Conservation (phyloP, 371 early-diverging fungal genomes). For the Sporodiniella umbellata region DNA sequence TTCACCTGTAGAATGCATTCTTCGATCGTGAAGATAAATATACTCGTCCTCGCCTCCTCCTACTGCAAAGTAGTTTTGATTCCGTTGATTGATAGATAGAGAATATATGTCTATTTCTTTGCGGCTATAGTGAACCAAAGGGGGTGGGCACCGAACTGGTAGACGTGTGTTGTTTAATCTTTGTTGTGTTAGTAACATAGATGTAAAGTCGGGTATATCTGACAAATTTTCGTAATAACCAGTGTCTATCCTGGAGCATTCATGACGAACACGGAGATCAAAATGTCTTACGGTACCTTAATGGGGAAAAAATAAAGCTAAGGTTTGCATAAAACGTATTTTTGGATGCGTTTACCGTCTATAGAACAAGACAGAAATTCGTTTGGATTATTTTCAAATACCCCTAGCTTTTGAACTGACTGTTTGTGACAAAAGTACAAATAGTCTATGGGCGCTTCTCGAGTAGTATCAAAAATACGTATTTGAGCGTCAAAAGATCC, state of each 20-base stretch:
- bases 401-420: slow-evolving; percentile 51
- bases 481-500: slow-evolving; percentile 70
- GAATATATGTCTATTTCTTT: slow-evolving; percentile 54
- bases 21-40: slow-evolving; percentile 61
- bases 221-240: too few species aligned
- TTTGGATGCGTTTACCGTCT: slow-evolving; percentile 46
- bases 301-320: neutral
- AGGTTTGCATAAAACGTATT: too few species aligned
- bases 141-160: slow-evolving; percentile 27
- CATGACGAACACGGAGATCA: slow-evolving; percentile 54
- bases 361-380: slow-evolving; percentile 64
- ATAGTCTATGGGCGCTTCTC: slow-evolving; percentile 6
- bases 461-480: slow-evolving; percentile 59
- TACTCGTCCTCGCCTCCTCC: slow-evolving; percentile 57
- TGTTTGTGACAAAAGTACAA: slow-evolving; percentile 56
- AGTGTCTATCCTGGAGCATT: slow-evolving; percentile 31
- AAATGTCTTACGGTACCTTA: slow-evolving; percentile 60
- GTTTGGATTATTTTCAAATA: slow-evolving; percentile 42
- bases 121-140: slow-evolving; percentile 50
- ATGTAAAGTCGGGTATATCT: too few species aligned
- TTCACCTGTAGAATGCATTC: slow-evolving; percentile 39
- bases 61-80: slow-evolving; percentile 58
- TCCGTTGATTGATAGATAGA: slow-evolving; percentile 44
- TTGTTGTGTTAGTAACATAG: too few species aligned
- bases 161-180: slow-evolving; percentile 11